Conservation (phyloP, 2,329 filamentous ascomycete genomes). For the Ceratocystis lukuohia region DNA sequence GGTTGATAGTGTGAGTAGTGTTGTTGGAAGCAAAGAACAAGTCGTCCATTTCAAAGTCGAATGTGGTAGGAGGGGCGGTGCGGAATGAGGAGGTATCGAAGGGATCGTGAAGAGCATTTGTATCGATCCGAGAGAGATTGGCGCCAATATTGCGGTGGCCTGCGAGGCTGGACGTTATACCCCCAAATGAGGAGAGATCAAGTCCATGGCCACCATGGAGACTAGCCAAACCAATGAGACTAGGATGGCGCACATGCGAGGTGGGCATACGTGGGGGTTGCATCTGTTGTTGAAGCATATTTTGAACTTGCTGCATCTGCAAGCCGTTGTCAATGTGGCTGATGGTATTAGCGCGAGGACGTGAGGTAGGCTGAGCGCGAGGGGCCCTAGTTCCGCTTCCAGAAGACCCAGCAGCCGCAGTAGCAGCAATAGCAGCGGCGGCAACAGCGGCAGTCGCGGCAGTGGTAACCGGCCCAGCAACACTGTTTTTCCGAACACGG, state of each 20-base stretch:
- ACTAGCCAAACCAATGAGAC: conserved; percentile 53
- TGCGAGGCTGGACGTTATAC: conserved; percentile 52
- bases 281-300: conserved; percentile 38
- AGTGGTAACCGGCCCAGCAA: conserved; percentile 44
- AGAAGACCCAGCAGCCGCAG: neutral
- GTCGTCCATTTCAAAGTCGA: conserved; percentile 60
- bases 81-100: conserved; percentile 40
- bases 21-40: conserved; percentile 45
- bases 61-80: conserved; percentile 58
- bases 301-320: conserved; percentile 56
- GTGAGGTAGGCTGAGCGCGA: conserved; percentile 22
- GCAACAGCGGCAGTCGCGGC: conserved; percentile 32
- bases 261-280: conserved; percentile 31
- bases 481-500: conserved; percentile 82
- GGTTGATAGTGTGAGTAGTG: conserved; percentile 45
- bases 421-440: conserved; percentile 41
- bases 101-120: conserved; percentile 35
- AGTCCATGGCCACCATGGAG: conserved; percentile 32
- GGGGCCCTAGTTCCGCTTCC: neutral
- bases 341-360: conserved; percentile 89
- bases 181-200: conserved; percentile 56
- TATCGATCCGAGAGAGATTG: conserved; percentile 72
- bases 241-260: conserved; percentile 59
- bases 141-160: conserved; percentile 52
- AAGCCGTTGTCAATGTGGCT: conserved; percentile 68